Conservation (phyloP, 2,329 filamentous ascomycete species). For the Colletotrichum scovillei region DNA sequence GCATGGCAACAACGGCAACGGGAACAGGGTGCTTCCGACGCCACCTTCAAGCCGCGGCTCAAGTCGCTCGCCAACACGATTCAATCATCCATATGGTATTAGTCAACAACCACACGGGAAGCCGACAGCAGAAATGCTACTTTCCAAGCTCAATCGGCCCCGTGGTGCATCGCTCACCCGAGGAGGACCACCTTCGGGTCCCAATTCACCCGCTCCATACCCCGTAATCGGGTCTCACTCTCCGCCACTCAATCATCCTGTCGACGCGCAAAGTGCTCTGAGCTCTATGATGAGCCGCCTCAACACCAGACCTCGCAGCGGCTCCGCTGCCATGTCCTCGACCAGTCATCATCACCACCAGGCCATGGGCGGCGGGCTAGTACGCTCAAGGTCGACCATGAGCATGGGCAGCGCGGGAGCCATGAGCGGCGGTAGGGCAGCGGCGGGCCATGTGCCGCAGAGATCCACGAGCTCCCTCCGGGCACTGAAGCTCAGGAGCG, state of each 20-base stretch:
- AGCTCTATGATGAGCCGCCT: slow-evolving; percentile 47
- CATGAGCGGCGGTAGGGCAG: not conserved
- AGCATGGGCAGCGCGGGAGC: slow-evolving; percentile 14
- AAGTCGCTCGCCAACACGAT: slow-evolving; percentile 41
- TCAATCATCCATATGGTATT: slow-evolving; percentile 21
- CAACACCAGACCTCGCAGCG: slow-evolving; percentile 43
- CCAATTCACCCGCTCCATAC: slow-evolving; percentile 1
- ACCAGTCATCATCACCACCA: slow-evolving; percentile 2
- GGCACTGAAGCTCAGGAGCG: slow-evolving; percentile 37
- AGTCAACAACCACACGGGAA: slow-evolving; percentile 4
- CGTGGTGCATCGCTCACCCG: slow-evolving; percentile 10
- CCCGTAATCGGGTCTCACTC: slow-evolving; percentile 39
- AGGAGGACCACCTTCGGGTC: not conserved
- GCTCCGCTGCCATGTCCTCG: slow-evolving; percentile 31
- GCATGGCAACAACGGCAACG: slow-evolving; percentile 18
- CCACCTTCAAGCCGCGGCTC: slow-evolving; percentile 48
- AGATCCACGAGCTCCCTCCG: slow-evolving; percentile 35
- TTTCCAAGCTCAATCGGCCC: slow-evolving; percentile 24
- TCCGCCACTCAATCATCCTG: slow-evolving; percentile 40
- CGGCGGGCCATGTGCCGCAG: slow-evolving; percentile 17
- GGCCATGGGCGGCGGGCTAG: slow-evolving; percentile 17
- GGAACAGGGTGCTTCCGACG: slow-evolving; percentile 37
- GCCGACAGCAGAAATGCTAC: slow-evolving; percentile 34
- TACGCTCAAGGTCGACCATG: slow-evolving; percentile 4
- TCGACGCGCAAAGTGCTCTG: slow-evolving; percentile 40